These are phyloP conservation scores for Geosmithia putterillii DNA, from an alignment of 2,329 filamentous ascomycete species.

Conservation along the genomic window DNA sequence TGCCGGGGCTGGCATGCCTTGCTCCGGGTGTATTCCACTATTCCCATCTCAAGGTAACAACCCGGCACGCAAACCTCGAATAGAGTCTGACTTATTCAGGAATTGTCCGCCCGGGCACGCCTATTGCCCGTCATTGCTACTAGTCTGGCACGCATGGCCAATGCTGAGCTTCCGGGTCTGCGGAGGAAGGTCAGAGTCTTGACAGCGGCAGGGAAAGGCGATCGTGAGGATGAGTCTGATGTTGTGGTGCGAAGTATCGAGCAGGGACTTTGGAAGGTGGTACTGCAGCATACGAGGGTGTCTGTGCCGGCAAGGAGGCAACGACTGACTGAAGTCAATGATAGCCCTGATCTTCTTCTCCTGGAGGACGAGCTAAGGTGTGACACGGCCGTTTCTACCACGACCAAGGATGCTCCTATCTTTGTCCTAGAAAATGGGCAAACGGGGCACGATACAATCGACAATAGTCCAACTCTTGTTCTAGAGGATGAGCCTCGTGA, in stretches of 20 bases:
- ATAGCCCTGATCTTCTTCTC: too few species aligned
- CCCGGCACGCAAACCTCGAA: too few species aligned
- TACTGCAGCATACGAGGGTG: not conserved
- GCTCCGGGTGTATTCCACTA: conserved; percentile 23
- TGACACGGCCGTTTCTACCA: too few species aligned
- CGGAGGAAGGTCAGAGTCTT: conserved; percentile 13
- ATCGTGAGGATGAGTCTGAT: conserved; percentile 1
- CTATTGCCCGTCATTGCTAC: conserved; percentile 14
- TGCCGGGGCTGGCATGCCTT: conserved; percentile 12
- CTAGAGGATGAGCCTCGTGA: not conserved
- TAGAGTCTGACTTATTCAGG: conserved; percentile 6
- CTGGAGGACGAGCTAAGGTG: too few species aligned
- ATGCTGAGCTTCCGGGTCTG: conserved; percentile 20
- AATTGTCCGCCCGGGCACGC: conserved; percentile 11
- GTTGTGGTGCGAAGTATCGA: conserved; percentile 2
- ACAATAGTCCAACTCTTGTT: not conserved
- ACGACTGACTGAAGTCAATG: too few species aligned
- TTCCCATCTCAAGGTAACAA: conserved; percentile 20
- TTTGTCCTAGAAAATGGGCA: too few species aligned
- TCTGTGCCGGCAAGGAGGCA: not conserved
- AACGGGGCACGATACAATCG: not conserved
- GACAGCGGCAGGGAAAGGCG: not conserved
- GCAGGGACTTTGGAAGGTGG: conserved; percentile 1
- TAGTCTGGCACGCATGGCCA: conserved; percentile 17
- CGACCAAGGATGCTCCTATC: too few species aligned